Percentiles rank a stretch among this genome's conserved stretches.
Conservation (phyloP, 306 rosid species). For the Corylus avellana region DNA sequence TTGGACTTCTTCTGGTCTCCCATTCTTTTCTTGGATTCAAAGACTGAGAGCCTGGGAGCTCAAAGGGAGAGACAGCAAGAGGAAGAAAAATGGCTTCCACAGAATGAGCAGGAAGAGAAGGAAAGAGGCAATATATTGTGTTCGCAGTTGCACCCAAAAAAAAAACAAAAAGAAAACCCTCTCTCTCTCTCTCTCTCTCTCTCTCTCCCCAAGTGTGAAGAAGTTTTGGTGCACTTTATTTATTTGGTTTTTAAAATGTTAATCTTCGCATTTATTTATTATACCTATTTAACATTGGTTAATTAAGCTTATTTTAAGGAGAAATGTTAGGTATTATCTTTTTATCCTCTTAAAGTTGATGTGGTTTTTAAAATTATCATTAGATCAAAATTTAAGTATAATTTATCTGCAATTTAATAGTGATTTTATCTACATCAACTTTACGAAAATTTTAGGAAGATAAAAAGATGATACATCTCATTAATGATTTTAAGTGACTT, state of each 20-base stretch:
- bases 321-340: too few relatives aligned
- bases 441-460: too few relatives aligned
- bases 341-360: too few relatives aligned
- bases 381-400: too few relatives aligned
- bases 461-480: fast-evolving
- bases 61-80: constrained; percentile 27
- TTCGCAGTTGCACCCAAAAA: background rate
- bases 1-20: constrained; percentile 85
- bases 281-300: too few relatives aligned
- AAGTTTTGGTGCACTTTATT: background rate
- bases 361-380: too few relatives aligned
- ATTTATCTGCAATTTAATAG: too few relatives aligned
- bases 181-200: background rate
- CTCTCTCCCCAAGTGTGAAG: background rate
- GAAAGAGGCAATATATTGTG: background rate
- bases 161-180: background rate
- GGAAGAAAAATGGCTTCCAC: background rate
- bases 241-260: too few relatives aligned
- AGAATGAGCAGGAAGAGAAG: background rate
- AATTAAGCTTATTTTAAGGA: too few relatives aligned
- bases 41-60: constrained; percentile 13
- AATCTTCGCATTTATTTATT: too few relatives aligned
- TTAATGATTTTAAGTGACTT: too few relatives aligned
- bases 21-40: constrained; percentile 42
- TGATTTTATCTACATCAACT: too few relatives aligned